Base-by-base conservation (phyloP, 2,329 filamentous ascomycete species). In the Akanthomyces muscarius region DNA sequence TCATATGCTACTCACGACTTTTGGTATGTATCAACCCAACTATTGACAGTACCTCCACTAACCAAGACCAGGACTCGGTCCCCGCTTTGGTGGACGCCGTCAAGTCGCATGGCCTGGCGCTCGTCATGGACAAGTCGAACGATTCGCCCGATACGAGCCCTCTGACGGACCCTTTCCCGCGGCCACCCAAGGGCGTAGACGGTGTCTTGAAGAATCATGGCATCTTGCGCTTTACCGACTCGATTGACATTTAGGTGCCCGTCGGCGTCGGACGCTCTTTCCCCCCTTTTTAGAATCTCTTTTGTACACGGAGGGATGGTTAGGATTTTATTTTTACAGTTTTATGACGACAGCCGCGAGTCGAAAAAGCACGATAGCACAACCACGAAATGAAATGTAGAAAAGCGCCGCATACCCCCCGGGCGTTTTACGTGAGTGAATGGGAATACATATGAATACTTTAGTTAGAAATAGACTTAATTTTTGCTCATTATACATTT, bases 81-180 rank as follows among this genome's bases (percentile, higher is more conserved):
- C 95, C 95, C 0, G 91, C 93, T 2, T 83, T 99, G 53, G 88
- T 96, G 60, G 91, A 96, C 68, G 91, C 93, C 2, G 94, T 99
- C 78, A 98, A 98, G 76, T 92, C 92, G 30, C 90, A 96, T 55
- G 94, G 95, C 30, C 82, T 99, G 57, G 94, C 96, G 5, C 84
- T 99, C 44, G 93, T 99, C 18, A 89, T 91, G 58, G 94, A 99
- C 73, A 91, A 90, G 68, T 91, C 90, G 5, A 83, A 86, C 63
- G 85, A 88, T 66, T 69, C 74, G 50, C 74, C 76, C 16, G 74
- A 78, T 55, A 64, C 72, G 66, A 72, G 74, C 66, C 69, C 77
- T 52, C 70, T 78, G 70, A 72, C 73, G 66, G 80, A 84, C 73
- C 77, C 81, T 14, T 86, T 86, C 71, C 79, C 82, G 55, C 80